These are phyloP conservation scores for Phytophthora ramorum DNA, from an alignment of 352 stramenopile genomes.

Conservation along the genomic window DNA sequence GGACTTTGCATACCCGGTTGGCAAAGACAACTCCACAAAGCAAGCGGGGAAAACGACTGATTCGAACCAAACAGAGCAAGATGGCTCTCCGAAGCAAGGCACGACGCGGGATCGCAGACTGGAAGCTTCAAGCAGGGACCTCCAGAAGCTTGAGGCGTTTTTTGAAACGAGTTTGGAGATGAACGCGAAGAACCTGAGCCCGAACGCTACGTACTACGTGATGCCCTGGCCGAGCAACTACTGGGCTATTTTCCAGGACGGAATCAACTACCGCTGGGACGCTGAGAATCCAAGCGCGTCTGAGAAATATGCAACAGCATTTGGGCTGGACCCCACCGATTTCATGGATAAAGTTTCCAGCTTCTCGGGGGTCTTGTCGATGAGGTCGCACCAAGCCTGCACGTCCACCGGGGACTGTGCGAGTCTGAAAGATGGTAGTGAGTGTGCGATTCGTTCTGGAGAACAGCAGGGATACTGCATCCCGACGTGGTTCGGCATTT, in stretches of 20 bases:
- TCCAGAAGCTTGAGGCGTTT: conserved; percentile 45
- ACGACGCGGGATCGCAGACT: conserved; percentile 13
- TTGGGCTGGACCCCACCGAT: conserved; percentile 40
- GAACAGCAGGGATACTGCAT: conserved; percentile 51
- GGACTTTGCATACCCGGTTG: conserved; percentile 26
- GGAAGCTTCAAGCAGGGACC: conserved; percentile 25
- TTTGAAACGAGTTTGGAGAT: conserved; percentile 40
- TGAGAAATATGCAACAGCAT: conserved; percentile 55
- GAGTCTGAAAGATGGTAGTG: conserved; percentile 28
- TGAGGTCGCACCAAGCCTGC: conserved; percentile 22
- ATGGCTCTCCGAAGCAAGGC: neutral
- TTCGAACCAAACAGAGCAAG: neutral
- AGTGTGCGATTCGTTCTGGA: conserved; percentile 39
- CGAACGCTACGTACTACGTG: conserved; percentile 23
- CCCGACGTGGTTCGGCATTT: conserved; percentile 53
- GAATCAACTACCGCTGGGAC: conserved; percentile 66
- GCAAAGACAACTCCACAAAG: conserved; percentile 21
- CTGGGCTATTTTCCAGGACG: conserved; percentile 64
- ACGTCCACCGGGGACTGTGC: conserved; percentile 44
- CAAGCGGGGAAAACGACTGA: conserved; percentile 7
- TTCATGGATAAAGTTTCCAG: conserved; percentile 48
- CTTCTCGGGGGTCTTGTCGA: conserved; percentile 40
- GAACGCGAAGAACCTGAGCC: conserved; percentile 33
- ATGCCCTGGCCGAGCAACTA: conserved; percentile 66
- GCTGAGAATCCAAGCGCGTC: conserved; percentile 32